Conservation (phyloP, 176 grass and related monocot species). For the Carex parvula region DNA sequence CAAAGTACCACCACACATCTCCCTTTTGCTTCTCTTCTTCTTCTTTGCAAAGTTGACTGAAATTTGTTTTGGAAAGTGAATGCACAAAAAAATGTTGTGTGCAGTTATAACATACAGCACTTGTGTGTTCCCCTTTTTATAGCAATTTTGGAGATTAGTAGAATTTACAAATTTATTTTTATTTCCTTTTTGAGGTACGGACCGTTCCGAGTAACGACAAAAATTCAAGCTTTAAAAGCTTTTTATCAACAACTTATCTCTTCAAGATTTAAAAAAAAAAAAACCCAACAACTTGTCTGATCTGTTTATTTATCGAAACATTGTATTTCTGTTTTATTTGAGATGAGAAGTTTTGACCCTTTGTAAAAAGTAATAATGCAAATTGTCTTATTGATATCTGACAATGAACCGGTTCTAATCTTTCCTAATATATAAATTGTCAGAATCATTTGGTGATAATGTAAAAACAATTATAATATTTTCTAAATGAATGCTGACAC, state of each 20-base stretch:
- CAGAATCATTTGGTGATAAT: not conserved
- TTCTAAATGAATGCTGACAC: not conserved
- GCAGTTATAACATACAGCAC: not conserved
- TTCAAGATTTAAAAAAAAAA: not conserved
- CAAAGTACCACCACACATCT: no score
- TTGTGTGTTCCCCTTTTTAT: not conserved
- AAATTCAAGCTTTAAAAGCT: not conserved
- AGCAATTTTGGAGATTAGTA: not conserved
- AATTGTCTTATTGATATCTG: no score
- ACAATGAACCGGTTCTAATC: no score
- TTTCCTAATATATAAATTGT: not conserved
- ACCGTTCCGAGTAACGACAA: slow-evolving; percentile 5
- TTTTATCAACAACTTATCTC: slow-evolving; percentile 6
- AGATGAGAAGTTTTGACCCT: not conserved
- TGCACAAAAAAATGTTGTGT: no score
- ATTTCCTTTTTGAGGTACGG: slow-evolving; percentile 17
- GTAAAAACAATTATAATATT: not conserved
- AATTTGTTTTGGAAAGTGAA: no score
- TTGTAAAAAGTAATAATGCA: not conserved
- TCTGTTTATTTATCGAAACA: not conserved
- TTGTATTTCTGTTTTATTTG: not conserved
- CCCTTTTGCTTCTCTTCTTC: no score
- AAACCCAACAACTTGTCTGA: not conserved
- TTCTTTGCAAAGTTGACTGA: no score
- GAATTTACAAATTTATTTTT: not conserved